Conservation (phyloP, 2,329 filamentous ascomycete genomes). For the Trichoderma citrinoviride region DNA sequence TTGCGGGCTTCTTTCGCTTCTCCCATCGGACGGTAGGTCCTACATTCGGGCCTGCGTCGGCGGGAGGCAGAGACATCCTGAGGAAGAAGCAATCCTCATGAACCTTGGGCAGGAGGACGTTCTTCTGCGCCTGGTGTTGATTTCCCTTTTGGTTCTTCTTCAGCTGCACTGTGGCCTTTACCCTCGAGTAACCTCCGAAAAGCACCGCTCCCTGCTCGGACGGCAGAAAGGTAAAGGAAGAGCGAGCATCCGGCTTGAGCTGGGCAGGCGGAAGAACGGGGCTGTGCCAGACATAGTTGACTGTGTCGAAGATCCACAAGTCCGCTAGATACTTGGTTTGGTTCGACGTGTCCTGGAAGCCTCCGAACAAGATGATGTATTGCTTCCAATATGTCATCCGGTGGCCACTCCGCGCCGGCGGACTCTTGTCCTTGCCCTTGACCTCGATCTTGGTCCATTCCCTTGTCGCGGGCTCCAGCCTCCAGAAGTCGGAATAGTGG, state of each 20-base stretch:
- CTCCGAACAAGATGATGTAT: conserved; percentile 92
- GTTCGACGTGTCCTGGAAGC: conserved; percentile 95
- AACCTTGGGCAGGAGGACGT: conserved; percentile 79
- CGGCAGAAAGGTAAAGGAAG: conserved; percentile 87
- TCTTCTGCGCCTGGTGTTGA: conserved; percentile 61
- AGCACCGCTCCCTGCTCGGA: conserved; percentile 87
- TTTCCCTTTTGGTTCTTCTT: conserved; percentile 63
- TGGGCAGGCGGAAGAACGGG: conserved; percentile 73
- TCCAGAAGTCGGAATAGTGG: conserved; percentile 99
- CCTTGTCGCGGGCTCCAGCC: conserved; percentile 74
- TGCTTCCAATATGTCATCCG: conserved; percentile 97
- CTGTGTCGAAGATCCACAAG: conserved; percentile 92
- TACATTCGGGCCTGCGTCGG: conserved; percentile 63
- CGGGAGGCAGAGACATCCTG: conserved; percentile 68
- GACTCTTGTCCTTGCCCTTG: conserved; percentile 71
- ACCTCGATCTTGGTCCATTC: conserved; percentile 91
- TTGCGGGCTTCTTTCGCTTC: conserved; percentile 85
- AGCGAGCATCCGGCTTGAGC: conserved; percentile 85
- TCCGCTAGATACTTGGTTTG: conserved; percentile 92
- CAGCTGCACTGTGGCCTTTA: conserved; percentile 67
- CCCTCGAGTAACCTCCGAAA: conserved; percentile 89
- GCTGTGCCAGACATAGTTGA: conserved; percentile 79
- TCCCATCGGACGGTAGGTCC: conserved; percentile 84
- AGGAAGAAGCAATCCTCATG: conserved; percentile 96
- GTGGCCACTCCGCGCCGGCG: conserved; percentile 84